phyloP scores from a whole-genome alignment of 495 filamentous ascomycete genomes.

The Daldinia caldariorum region DNA sequence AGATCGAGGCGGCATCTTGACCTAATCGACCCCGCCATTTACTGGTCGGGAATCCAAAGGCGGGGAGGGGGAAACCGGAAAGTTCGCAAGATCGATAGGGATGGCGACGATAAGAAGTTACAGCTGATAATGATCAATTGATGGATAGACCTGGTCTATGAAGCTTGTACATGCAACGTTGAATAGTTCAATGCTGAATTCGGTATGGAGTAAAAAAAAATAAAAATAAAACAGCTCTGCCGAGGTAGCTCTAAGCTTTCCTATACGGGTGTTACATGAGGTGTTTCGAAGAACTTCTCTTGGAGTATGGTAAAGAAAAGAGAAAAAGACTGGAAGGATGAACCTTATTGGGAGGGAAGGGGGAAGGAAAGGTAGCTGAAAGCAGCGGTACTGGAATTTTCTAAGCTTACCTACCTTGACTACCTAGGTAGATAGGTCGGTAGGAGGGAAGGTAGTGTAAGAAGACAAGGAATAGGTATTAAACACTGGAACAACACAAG shows the following conservation, averaged over 20 bases:
- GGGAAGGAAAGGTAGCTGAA: slow-evolving; percentile 43
- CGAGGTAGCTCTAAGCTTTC: slow-evolving; percentile 46
- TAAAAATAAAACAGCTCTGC: slow-evolving; percentile 37
- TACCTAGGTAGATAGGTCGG: slow-evolving; percentile 20
- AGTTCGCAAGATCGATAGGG: slow-evolving; percentile 50
- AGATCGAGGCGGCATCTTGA: slow-evolving; percentile 83
- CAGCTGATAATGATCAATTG: slow-evolving; percentile 51
- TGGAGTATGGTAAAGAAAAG: slow-evolving; percentile 41
- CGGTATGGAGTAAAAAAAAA: slow-evolving; percentile 18
- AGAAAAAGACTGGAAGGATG: slow-evolving; percentile 44
- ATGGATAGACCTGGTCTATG: slow-evolving; percentile 31
- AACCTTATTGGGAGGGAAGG: slow-evolving; percentile 50
- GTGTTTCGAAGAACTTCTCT: slow-evolving; percentile 56
- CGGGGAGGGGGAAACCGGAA: slow-evolving; percentile 44
- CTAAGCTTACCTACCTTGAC: slow-evolving; percentile 21
- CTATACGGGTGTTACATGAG: slow-evolving; percentile 57
- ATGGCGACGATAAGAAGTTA: slow-evolving; percentile 49
- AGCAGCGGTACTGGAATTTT: slow-evolving; percentile 40
- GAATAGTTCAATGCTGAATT: slow-evolving; percentile 32
- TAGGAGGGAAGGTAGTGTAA: no score
- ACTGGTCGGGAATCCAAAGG: slow-evolving; percentile 50
- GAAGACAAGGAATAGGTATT: slow-evolving; percentile 1
- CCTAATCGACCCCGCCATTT: slow-evolving; percentile 63
- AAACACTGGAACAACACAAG: not conserved
- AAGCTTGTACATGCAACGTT: slow-evolving; percentile 34